Evolutionary conservation across 73 alveolate species (phyloP), one percentile per base, ranked within the genome.

Genomic region (Stentor coeruleus): DNA sequence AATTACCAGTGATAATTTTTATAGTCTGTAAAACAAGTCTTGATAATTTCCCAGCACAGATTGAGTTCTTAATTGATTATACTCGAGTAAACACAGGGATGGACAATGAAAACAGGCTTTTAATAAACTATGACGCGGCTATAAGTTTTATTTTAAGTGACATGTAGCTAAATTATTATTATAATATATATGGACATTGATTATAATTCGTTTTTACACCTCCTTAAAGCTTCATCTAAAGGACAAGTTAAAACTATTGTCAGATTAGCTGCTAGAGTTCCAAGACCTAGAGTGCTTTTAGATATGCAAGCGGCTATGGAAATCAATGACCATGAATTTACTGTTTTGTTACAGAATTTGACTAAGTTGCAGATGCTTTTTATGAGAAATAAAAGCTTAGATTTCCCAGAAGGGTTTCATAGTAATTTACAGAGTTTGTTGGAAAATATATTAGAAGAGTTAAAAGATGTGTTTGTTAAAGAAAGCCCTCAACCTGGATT

Each of bases 161-260:
- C n/a, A n/a, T n/a, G n/a, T n/a, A n/a, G n/a, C 66, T 49, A 11
- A 49, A 11, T 49, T 49, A 49, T 11, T 6, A 49, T 49, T 11
- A 66, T 66, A 14, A 66, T 28, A 31, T 20, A 66, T 20, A 66
- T 66, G 79, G 79, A 66, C 40, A 66, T 66, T 66, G 79, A 66
- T 66, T 66, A 20, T 33, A 20, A 20, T 28, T 20, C 79, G 15
- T 31, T 66, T 66, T 40, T 20, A 28, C 33, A 14, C 39, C 79
- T 66, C n/a, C 37, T 66, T 11, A 66, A 33, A 1, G 79, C 79
- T 20, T 28, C 36, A 20, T 26, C 36, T 2, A 66, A 66, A 66
- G 37, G 15, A 20, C 79, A 66, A 33, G 79, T 66, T 26, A 66
- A 66, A 66, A 66, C 79, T 33, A 20, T 66, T 66, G 42, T 66